phyloP scores from a whole-genome alignment of 192 early-diverging fungal genomes.

The Dispira simplex region DNA sequence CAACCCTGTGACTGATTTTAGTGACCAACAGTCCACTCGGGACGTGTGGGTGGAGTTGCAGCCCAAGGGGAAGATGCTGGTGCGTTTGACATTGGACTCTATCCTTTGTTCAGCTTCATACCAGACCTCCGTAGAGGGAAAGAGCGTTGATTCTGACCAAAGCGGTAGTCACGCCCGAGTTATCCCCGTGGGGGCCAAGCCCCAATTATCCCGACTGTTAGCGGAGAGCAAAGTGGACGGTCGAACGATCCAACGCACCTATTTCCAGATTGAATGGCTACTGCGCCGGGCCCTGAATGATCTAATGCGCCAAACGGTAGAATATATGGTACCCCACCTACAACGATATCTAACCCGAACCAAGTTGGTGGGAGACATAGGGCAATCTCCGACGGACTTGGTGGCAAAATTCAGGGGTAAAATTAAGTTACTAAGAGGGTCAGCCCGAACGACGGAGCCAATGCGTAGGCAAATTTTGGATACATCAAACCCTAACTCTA shows the following conservation, averaged over 20 bases:
- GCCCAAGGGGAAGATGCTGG: not conserved
- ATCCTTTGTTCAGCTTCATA: not conserved
- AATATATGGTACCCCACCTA: not conserved
- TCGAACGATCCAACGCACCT: not conserved
- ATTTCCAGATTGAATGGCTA: not conserved
- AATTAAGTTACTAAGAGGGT: too few species aligned
- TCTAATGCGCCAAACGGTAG: not conserved
- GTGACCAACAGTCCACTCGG: not conserved
- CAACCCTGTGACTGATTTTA: not conserved
- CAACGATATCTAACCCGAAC: not conserved
- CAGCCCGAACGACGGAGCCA: too few species aligned
- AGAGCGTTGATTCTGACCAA: too few species aligned
- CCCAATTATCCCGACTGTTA: too few species aligned
- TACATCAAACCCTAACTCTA: too few species aligned
- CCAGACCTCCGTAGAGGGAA: not conserved
- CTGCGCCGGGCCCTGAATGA: slow-evolving; percentile 4
- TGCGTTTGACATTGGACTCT: not conserved
- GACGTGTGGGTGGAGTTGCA: slow-evolving; percentile 5
- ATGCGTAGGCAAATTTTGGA: too few species aligned
- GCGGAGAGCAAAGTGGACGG: too few species aligned
- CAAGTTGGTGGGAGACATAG: not conserved
- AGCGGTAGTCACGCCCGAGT: too few species aligned
- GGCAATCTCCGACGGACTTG: too few species aligned
- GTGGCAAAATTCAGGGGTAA: not conserved
- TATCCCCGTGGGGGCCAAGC: too few species aligned